Percentiles rank a stretch among this genome's conserved stretches.
Evolutionary conservation across 1,284 basidiomycete species (phyloP).

Genomic region (Mycena citricolor): DNA sequence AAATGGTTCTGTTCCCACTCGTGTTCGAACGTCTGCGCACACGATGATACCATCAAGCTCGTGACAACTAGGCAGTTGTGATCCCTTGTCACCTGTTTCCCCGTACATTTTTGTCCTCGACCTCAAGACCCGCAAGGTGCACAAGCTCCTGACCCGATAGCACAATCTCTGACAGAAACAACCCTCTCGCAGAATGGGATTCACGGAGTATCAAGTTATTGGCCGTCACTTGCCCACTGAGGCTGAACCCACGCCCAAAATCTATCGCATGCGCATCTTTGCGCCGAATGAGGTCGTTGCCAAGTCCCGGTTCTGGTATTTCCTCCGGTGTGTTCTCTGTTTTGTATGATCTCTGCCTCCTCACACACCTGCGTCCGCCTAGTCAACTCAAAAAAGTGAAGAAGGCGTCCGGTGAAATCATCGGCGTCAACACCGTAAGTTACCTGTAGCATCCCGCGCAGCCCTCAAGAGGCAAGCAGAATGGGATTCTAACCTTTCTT

Average conservation of each 20-base stretch:
- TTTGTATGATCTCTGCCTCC: conserved; percentile 1
- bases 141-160: too few species aligned
- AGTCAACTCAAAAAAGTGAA: conserved; percentile 99
- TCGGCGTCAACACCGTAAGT: conserved; percentile 96
- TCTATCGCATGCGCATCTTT: conserved; percentile 99
- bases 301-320: conserved; percentile 99
- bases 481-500: conserved; percentile 47
- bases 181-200: conserved; percentile 47
- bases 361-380: conserved; percentile 14
- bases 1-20: too few species aligned
- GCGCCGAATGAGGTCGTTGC: conserved; percentile 98
- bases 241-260: conserved; percentile 90
- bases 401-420: conserved; percentile 98
- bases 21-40: too few species aligned
- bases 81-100: too few species aligned
- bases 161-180: too few species aligned
- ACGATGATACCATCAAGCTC: too few species aligned
- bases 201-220: conserved; percentile 92
- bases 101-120: too few species aligned
- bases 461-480: conserved; percentile 85
- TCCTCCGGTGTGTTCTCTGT: conserved; percentile 65
- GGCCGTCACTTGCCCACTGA: conserved; percentile 97
- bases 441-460: conserved; percentile 65
- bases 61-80: too few species aligned
- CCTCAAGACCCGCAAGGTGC: too few species aligned